Conservation (phyloP, 2,329 filamentous ascomycete genomes). For the Ophiocordyceps camponoti-saundersi region DNA sequence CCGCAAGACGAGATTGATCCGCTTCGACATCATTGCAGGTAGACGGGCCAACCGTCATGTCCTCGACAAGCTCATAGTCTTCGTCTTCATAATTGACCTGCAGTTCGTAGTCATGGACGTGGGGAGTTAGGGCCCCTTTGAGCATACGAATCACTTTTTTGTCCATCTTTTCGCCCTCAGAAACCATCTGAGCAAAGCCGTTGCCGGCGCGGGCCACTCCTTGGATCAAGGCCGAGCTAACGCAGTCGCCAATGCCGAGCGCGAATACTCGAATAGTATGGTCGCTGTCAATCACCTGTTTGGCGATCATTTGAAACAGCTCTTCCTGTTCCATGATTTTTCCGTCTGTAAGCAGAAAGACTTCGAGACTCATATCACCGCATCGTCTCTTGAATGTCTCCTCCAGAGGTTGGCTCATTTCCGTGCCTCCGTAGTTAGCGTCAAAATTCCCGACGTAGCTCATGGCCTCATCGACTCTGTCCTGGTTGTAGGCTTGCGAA, state of each 20-base stretch:
- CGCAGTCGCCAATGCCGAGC: conserved; percentile 33
- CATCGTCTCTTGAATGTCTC: conserved; percentile 24
- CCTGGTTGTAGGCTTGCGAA: conserved; percentile 27
- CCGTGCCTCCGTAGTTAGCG: conserved; percentile 34
- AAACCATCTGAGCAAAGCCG: conserved; percentile 45
- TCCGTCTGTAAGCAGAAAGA: conserved; percentile 40
- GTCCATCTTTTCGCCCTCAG: conserved; percentile 46
- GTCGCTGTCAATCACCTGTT: conserved; percentile 19
- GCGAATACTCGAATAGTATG: conserved; percentile 33
- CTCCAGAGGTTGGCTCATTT: conserved; percentile 29
- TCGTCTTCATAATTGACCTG: conserved; percentile 43
- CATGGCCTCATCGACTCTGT: conserved; percentile 24
- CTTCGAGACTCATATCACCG: conserved; percentile 30
- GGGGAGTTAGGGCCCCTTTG: conserved; percentile 50
- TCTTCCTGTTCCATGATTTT: conserved; percentile 29
- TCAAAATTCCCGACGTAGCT: conserved; percentile 22
- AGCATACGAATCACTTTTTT: conserved; percentile 58
- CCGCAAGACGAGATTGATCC: conserved; percentile 1
- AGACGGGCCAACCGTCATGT: conserved; percentile 29
- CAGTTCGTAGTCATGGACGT: conserved; percentile 45
- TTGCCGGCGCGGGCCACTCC: conserved; percentile 35
- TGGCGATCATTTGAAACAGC: conserved; percentile 27
- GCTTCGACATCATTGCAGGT: conserved; percentile 13
- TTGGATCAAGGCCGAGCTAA: conserved; percentile 35
- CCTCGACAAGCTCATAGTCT: conserved; percentile 47